These are phyloP conservation scores for Anthracocystis panici-leucophaei DNA, from an alignment of 1,284 basidiomycete genomes.

Conservation along the genomic window DNA sequence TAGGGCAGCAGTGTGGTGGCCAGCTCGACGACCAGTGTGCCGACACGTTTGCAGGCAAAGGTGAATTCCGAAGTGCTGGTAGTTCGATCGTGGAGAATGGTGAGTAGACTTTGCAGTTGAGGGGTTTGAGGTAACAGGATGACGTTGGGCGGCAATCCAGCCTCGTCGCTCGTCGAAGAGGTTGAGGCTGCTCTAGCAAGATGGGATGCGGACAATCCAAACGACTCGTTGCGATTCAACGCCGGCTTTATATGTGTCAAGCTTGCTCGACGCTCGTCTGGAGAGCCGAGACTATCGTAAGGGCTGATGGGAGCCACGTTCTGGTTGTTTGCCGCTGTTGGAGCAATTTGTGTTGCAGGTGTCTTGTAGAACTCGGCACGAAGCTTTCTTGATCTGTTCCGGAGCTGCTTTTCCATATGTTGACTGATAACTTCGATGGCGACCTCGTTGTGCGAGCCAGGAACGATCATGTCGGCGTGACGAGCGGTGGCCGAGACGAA, in stretches of 20 bases:
- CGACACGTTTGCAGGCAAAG: conserved; percentile 86
- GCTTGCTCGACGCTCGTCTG: conserved; percentile 30
- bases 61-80: conserved; percentile 81
- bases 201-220: conserved; percentile 10
- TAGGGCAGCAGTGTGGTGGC: conserved; percentile 86
- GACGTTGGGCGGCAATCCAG: conserved; percentile 73
- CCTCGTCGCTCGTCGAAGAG: conserved; percentile 22
- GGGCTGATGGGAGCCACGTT: conserved; percentile 20
- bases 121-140: conserved; percentile 82
- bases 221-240: conserved; percentile 23
- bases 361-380: conserved; percentile 58
- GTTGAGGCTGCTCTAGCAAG: conserved; percentile 13
- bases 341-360: conserved; percentile 23
- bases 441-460: conserved; percentile 67
- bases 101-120: conserved; percentile 79
- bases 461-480: conserved; percentile 77
- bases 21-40: conserved; percentile 85
- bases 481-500: conserved; percentile 90
- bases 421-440: conserved; percentile 94
- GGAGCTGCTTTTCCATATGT: conserved; percentile 85
- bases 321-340: background rate
- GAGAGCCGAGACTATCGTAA: conserved; percentile 33
- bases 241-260: conserved; percentile 21
- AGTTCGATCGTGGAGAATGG: conserved; percentile 80
- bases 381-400: conserved; percentile 41